Percentiles rank a stretch among this genome's conserved stretches.
Evolutionary conservation across 129 eudicot species (phyloP).

Genomic region (Solidago caesia): DNA sequence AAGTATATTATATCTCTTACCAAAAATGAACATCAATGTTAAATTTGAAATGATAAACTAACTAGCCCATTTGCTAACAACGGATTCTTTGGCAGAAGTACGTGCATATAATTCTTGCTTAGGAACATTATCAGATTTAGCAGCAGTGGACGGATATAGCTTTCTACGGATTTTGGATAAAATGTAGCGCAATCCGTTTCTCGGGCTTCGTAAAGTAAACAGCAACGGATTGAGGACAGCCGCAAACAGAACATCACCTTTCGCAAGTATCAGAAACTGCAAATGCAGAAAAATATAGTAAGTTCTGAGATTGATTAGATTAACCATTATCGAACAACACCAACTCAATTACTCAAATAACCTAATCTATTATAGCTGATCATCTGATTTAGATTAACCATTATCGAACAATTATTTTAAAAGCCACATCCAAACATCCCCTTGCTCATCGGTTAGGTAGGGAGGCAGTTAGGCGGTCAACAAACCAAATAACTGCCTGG

Average conservation of each 20-base stretch:
- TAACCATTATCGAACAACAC: no score
- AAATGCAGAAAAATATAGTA: slow-evolving; percentile 13
- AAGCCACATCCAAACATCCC: no score
- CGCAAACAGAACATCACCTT: slow-evolving; percentile 77
- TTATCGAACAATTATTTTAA: no score
- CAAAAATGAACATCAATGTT: slow-evolving; percentile 3
- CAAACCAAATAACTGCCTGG: background rate
- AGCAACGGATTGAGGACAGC: slow-evolving; percentile 66
- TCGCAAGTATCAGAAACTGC: slow-evolving; percentile 66
- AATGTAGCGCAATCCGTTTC: slow-evolving; percentile 49
- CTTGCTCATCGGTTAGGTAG: no score
- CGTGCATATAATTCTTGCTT: slow-evolving; percentile 38
- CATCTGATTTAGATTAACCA: no score
- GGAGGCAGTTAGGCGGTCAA: background rate
- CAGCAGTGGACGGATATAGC: slow-evolving; percentile 32
- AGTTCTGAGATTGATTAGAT: background rate
- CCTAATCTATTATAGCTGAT: no score
- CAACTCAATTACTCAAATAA: no score
- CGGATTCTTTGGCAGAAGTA: slow-evolving; percentile 67
- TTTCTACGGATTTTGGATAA: slow-evolving; percentile 44
- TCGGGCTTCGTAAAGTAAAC: slow-evolving; percentile 54
- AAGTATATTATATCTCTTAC: background rate
- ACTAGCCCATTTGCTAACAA: slow-evolving; percentile 83
- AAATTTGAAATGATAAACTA: slow-evolving; percentile 7
- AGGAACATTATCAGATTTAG: slow-evolving; percentile 26